phyloP scores from a whole-genome alignment of 2,329 filamentous ascomycete species.

The Helminthosporium solani region DNA sequence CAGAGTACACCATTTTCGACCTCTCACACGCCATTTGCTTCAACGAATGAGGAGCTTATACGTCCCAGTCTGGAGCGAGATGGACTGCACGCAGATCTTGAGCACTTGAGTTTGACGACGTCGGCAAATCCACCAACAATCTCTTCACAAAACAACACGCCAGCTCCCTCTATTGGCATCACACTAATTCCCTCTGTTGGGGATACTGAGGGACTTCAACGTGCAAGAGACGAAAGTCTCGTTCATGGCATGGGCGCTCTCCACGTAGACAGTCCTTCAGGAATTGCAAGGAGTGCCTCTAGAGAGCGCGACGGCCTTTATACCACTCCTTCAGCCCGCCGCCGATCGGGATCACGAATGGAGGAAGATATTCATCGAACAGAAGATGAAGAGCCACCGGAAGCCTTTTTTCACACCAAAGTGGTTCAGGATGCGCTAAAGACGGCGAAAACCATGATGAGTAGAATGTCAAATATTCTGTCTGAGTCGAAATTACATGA shows the following conservation, averaged over 20 bases:
- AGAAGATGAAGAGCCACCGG: slow-evolving; percentile 19
- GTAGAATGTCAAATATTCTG: slow-evolving; percentile 35
- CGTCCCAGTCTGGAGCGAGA: neutral
- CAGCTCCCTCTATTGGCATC: slow-evolving; percentile 12
- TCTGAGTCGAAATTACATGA: slow-evolving; percentile 38
- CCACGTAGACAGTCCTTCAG: neutral
- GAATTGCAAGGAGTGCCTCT: slow-evolving; percentile 1
- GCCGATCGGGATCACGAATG: slow-evolving; percentile 17
- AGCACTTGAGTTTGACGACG: slow-evolving; percentile 8
- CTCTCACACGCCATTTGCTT: slow-evolving; percentile 7
- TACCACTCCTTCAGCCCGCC: slow-evolving; percentile 16
- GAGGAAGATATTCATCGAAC: slow-evolving; percentile 10
- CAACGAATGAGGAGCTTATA: slow-evolving; percentile 1
- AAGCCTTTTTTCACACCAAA: slow-evolving; percentile 5
- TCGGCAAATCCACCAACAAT: neutral
- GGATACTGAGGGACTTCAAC: neutral
- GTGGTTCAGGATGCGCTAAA: slow-evolving; percentile 15
- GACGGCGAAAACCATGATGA: slow-evolving; percentile 39
- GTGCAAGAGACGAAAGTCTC: slow-evolving; percentile 6
- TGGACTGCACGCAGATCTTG: slow-evolving; percentile 4
- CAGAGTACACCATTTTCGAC: slow-evolving; percentile 9
- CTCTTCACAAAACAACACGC: slow-evolving; percentile 3
- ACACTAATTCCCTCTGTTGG: slow-evolving; percentile 5
- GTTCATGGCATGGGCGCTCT: neutral
- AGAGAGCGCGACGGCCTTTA: slow-evolving; percentile 5